Evolutionary conservation across 208 protist genomes (phyloP), one percentile per base, ranked within the genome.

Genomic region (Trypanosoma scelopori): DNA sequence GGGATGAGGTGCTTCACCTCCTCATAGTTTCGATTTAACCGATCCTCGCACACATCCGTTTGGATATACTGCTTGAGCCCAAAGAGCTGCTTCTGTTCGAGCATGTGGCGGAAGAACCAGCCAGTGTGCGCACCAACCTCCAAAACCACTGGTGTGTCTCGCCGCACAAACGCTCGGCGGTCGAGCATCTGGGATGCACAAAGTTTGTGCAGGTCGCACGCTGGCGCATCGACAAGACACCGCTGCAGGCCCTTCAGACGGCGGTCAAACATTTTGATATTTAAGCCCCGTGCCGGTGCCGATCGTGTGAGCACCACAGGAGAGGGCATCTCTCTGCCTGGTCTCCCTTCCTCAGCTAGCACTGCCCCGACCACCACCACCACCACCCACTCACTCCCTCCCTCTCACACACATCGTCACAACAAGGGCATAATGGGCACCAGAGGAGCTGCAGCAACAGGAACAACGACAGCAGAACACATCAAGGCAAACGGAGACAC

Each of bases 61-160:
- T 96, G 88, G 28, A 96, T 96, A 82, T 96, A 96, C 74, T 92
- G 88, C 74, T 96, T 92, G 9, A 93, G 74, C 0, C 88, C 88
- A 65, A 80, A 79, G 15, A 92, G 49, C 62, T 94, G 71, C 53
- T 92, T 85, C 55, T 84, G 78, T 65, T 90, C 85, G 16, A 95
- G 37, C 87, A 93, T 93, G 74, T 92, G 86, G n/a, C 85, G 81
- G 62, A 95, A 84, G 58, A 84, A 89, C 85, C 87, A 95, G 0
- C 89, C 89, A 15, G 85, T 91, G 72, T 95, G 86, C 18, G 89
- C 89, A 22, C 89, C 89, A 1, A 95, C 82, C 59, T 95, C 85
- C 0, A 95, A 63, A 23, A 95, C 86, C 13, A 95, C 66, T 0
- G 89, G 89, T 15, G 89, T 92, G 22, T 91, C 86, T 23, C 89